Evolutionary conservation across 805 yeast genomes (phyloP).

Genomic region (Monosporozyma aerobia): DNA sequence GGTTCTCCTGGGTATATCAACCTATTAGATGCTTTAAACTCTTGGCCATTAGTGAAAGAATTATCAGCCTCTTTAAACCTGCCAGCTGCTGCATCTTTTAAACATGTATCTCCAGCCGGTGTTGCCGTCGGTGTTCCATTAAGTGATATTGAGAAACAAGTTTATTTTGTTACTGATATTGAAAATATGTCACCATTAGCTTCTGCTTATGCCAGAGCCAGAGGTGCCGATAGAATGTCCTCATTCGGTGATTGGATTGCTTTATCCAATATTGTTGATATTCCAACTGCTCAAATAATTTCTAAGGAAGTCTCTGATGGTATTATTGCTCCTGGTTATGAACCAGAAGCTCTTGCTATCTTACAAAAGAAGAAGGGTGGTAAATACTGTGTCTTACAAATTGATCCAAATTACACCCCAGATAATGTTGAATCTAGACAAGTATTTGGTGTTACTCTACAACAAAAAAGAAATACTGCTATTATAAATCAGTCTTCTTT

Average conservation of each 20-base stretch:
- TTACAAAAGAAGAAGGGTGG: constrained; percentile 91
- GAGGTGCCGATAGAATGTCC: constrained; percentile 99
- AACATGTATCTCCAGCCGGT: constrained; percentile 98
- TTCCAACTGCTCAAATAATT: constrained; percentile 93
- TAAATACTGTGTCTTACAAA: constrained; percentile 89
- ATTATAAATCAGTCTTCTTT: constrained; percentile 82
- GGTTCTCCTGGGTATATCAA: constrained; percentile 98
- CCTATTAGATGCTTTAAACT: constrained; percentile 88
- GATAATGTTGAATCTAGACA: constrained; percentile 76
- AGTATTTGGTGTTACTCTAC: constrained; percentile 89
- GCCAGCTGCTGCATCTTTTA: constrained; percentile 98
- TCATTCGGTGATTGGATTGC: constrained; percentile 98
- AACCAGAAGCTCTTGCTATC: constrained; percentile 82
- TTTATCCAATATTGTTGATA: constrained; percentile 87
- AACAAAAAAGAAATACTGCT: constrained; percentile 96
- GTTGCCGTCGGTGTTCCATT: constrained; percentile 95
- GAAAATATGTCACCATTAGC: constrained; percentile 94
- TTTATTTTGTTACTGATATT: constrained; percentile 88
- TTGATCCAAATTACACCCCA: constrained; percentile 88
- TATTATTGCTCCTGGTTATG: constrained; percentile 95
- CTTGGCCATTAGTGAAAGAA: constrained; percentile 98
- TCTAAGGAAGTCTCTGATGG: constrained; percentile 97
- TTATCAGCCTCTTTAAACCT: constrained; percentile 84
- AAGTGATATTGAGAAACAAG: constrained; percentile 81
- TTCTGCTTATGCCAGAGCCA: constrained; percentile 95